Conservation (phyloP, 768 basidiomycete species). For the Calocybe gangraenosa region DNA sequence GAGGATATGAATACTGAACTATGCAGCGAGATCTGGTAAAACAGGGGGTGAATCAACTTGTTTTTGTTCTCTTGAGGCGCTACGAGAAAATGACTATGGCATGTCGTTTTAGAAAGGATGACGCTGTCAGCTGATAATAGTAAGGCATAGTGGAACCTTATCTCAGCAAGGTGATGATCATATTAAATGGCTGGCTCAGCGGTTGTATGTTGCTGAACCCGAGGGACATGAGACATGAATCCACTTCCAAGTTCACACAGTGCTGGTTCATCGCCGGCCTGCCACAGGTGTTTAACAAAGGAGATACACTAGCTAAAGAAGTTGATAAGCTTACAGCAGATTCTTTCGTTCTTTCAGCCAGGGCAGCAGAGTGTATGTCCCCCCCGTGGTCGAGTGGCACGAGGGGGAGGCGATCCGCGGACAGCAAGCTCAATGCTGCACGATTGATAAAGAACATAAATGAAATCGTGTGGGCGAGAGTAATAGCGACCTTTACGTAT, state of each 20-base stretch:
- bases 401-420: slow-evolving; percentile 19
- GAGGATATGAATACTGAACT: not conserved
- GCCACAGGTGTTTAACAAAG: too few species aligned
- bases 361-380: slow-evolving; percentile 12
- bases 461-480: slow-evolving; percentile 11
- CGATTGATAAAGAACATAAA: slow-evolving; percentile 14
- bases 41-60: slow-evolving; percentile 6
- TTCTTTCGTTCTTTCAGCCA: not conserved
- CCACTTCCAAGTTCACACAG: too few species aligned
- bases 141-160: not conserved
- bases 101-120: too few species aligned
- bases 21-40: slow-evolving; percentile 2
- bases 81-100: not conserved
- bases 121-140: not conserved
- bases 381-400: slow-evolving; percentile 7
- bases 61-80: not conserved
- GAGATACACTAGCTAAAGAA: too few species aligned
- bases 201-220: too few species aligned
- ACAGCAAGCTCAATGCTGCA: slow-evolving; percentile 5
- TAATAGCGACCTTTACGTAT: slow-evolving; percentile 18
- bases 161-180: too few species aligned
- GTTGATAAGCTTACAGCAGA: not conserved
- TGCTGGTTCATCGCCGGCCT: too few species aligned
- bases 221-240: too few species aligned
- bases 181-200: too few species aligned